Evolutionary conservation across 2,329 filamentous ascomycete genomes (phyloP), one percentile per base, ranked within the genome.

Genomic region (Cyanodermella asteris): DNA sequence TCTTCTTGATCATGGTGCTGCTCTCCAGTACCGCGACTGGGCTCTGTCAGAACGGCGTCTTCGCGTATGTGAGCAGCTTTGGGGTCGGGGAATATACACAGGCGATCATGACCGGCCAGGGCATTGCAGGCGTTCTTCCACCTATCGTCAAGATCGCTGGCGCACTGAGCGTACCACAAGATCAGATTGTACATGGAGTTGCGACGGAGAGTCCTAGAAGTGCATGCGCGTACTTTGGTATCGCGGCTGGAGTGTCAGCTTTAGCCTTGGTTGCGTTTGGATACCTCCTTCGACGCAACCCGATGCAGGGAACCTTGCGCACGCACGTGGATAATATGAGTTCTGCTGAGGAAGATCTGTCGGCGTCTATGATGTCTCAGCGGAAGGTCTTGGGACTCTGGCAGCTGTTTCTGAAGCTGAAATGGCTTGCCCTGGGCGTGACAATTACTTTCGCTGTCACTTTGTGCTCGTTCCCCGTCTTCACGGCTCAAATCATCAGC

Each of bases 381-480:
- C 49, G 53, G 24, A 61, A 61, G 30, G 39, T 49, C 2, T 51
- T 75, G 2, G 53, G 66, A 7, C 59, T 93, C 34, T 54, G 53
- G 34, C 55, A 55, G 1, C 63, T 94, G 4, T 69, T 87, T 38
- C 53, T 54, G 31, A 91, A 91, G 46, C 63, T 94, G 22, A 67
- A 64, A 39, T 90, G 74, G 65, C 59, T 81, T 9, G 66, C 78
- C 1, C 54, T 59, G n/a, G 66, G 76, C 6, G 66, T 93, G 9
- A 80, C 78, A 38, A 44, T 82, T 34, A 81, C 72, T 42, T 94
- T 94, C 41, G 51, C 61, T 20, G 52, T 84, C 27, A 82, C 82
- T 24, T 94, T 97, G 84, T 70, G 87, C 44, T n/a, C n/a, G n/a
- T 94, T 82, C 54, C 87, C 87, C 1, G 77, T 94, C 31, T 90